These are phyloP conservation scores for Casaregolazyma lundiana DNA, from an alignment of 1,139 yeast species.

Conservation along the genomic window DNA sequence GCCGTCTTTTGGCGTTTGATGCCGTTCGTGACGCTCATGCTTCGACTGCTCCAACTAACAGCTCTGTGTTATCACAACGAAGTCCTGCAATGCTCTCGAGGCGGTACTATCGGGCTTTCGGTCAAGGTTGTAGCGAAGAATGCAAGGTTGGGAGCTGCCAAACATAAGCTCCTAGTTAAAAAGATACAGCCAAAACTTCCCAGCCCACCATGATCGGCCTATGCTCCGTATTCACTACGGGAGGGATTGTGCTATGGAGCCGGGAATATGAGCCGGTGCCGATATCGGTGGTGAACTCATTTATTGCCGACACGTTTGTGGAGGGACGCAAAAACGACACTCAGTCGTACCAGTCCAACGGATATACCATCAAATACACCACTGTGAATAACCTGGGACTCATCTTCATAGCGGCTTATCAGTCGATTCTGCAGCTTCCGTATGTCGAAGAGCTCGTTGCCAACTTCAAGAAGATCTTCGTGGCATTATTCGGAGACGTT, in stretches of 20 bases:
- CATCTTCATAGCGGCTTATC: constrained; percentile 35
- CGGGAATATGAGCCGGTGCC: constrained; percentile 44
- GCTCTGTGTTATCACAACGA: background rate
- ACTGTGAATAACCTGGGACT: constrained; percentile 33
- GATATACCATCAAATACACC: constrained; percentile 37
- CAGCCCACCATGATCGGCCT: constrained; percentile 6
- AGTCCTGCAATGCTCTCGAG: background rate
- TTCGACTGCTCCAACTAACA: background rate
- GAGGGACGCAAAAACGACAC: constrained; percentile 24
- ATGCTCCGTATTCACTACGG: constrained; percentile 46
- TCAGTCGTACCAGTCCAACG: constrained; percentile 16
- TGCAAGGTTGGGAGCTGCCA: too few species aligned
- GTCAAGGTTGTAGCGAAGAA: too few species aligned
- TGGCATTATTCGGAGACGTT: constrained; percentile 28
- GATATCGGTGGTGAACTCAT: constrained; percentile 42
- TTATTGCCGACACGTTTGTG: constrained; percentile 49
- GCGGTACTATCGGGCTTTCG: too few species aligned
- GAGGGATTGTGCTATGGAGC: constrained; percentile 56
- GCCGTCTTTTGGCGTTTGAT: constrained; percentile 11
- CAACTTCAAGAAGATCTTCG: constrained; percentile 34
- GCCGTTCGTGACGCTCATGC: constrained; percentile 8
- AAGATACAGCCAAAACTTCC: background rate
- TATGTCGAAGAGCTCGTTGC: constrained; percentile 34
- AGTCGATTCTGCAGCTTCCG: constrained; percentile 33
- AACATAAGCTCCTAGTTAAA: too few species aligned